Percentiles rank a stretch among this genome's conserved stretches.
Conservation (phyloP, 2,329 filamentous ascomycete species). For the Aspergillus sp. region DNA sequence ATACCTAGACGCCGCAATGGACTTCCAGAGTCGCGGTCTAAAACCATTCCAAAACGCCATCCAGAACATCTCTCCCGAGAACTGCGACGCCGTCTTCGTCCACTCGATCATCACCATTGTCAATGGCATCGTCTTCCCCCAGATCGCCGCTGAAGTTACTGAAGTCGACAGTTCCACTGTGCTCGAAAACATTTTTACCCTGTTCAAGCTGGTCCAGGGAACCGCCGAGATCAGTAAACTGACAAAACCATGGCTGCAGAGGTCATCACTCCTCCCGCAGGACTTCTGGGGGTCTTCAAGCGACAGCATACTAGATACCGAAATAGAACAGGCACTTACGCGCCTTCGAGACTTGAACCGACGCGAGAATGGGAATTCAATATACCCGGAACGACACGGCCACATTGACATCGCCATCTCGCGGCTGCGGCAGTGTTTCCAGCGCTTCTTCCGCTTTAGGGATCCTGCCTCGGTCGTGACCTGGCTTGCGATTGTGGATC, state of each 20-base stretch:
- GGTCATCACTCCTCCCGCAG: background rate
- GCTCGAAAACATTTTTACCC: background rate
- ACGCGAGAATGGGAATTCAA: background rate
- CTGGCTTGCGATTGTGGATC: background rate
- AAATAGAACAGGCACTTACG: background rate
- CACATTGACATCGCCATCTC: background rate
- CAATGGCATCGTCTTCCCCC: background rate
- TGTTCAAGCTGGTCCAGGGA: background rate
- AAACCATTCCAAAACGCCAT: background rate
- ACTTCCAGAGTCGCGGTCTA: background rate
- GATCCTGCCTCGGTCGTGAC: background rate
- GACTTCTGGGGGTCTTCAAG: background rate
- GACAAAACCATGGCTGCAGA: background rate
- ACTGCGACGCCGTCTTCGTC: background rate
- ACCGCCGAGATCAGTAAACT: background rate
- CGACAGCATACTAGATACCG: background rate
- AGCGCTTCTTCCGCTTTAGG: background rate
- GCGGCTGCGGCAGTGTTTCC: background rate
- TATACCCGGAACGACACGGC: fast-evolving
- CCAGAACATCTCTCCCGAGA: background rate
- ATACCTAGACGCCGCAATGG: background rate
- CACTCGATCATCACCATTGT: background rate
- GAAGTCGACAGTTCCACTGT: background rate
- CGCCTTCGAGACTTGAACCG: background rate
- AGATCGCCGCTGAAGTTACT: background rate